A percentile compares a stretch with the other conserved stretches of the same genome.
These are phyloP conservation scores for Parastagonospora nodorum DNA, from an alignment of 2,329 filamentous ascomycete species.

Conservation along the genomic window DNA sequence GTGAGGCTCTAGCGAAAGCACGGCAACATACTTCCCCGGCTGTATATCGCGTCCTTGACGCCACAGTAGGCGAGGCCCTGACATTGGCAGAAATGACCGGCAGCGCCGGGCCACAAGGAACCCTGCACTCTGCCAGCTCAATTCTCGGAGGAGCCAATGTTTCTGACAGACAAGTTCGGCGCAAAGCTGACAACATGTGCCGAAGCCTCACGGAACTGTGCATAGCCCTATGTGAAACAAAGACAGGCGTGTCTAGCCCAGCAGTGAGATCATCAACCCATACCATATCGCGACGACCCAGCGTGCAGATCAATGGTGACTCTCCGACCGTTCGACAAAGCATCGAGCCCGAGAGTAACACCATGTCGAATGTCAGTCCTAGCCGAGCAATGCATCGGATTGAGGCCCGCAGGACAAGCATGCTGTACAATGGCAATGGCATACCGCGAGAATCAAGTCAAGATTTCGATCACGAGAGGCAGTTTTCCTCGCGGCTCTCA, in stretches of 20 bases:
- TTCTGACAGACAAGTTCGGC: constrained; percentile 82
- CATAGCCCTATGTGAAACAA: constrained; percentile 67
- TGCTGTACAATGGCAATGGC: constrained; percentile 22
- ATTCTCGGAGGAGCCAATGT: constrained; percentile 64
- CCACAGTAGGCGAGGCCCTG: constrained; percentile 80
- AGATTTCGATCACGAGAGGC: constrained; percentile 27
- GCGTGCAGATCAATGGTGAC: constrained; percentile 44
- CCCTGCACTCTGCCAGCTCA: constrained; percentile 67
- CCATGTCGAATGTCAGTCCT: constrained; percentile 35
- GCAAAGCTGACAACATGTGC: constrained; percentile 92
- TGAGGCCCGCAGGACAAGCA: constrained; percentile 50
- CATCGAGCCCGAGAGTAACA: constrained; percentile 44
- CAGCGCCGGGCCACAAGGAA: constrained; percentile 66
- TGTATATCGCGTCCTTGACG: constrained; percentile 79
- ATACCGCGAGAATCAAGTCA: constrained; percentile 38
- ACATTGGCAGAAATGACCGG: constrained; percentile 79
- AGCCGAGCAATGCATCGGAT: constrained; percentile 50
- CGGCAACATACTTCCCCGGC: constrained; percentile 71
- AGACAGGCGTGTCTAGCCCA: constrained; percentile 35
- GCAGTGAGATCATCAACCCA: constrained; percentile 32
- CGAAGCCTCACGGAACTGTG: constrained; percentile 91
- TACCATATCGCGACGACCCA: constrained; percentile 37
- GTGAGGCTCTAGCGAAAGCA: constrained; percentile 79
- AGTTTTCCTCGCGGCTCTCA: constrained; percentile 35
- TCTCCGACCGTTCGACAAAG: constrained; percentile 39